phyloP scores from a whole-genome alignment of 306 rosid species.

The Psophocarpus tetragonolobus region DNA sequence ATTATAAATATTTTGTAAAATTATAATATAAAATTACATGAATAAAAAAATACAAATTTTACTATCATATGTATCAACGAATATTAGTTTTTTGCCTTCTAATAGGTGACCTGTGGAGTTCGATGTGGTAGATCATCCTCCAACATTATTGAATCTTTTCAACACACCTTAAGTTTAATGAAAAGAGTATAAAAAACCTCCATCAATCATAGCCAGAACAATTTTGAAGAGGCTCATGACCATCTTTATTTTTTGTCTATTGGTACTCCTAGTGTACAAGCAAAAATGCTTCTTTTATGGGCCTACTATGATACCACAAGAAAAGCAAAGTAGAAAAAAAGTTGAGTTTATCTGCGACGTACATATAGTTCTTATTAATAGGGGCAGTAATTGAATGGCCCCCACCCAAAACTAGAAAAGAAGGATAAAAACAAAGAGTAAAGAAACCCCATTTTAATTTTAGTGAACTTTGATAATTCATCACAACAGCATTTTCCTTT shows the following conservation, averaged over 20 bases:
- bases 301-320: neutral
- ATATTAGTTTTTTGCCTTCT: constrained; percentile 19
- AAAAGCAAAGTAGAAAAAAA: constrained; percentile 14
- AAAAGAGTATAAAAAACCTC: neutral
- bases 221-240: neutral
- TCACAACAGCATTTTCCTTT: constrained; percentile 5
- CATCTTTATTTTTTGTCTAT: neutral
- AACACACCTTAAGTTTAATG: neutral
- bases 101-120: constrained; percentile 29
- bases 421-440: neutral
- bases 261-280: neutral
- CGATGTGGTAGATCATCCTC: constrained; percentile 20
- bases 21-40: too few relatives aligned
- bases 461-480: neutral
- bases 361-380: neutral
- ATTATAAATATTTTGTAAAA: too few relatives aligned
- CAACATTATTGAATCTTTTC: constrained; percentile 16
- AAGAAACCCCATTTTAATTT: constrained; percentile 6
- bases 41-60: too few relatives aligned
- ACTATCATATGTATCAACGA: too few relatives aligned
- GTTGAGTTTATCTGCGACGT: neutral
- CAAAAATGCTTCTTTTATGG: neutral
- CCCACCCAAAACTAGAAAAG: neutral
- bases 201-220: neutral
- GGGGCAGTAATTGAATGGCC: neutral